phyloP scores from a whole-genome alignment of 371 early-diverging fungal genomes.

The Lichtheimia hyalospora region DNA sequence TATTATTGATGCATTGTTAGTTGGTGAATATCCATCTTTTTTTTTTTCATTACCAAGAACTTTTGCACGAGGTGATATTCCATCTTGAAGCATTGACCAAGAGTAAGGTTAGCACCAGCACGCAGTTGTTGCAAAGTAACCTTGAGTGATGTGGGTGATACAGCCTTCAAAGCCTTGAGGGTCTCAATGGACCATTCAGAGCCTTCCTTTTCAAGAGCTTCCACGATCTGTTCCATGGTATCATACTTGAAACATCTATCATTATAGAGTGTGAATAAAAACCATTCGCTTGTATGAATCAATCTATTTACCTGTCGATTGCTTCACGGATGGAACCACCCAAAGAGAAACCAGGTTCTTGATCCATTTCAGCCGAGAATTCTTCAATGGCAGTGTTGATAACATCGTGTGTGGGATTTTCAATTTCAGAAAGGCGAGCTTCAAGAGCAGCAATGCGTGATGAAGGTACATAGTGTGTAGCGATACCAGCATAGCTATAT shows the following conservation, averaged over 20 bases:
- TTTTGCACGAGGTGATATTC: constrained; percentile 83
- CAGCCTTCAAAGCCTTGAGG: constrained; percentile 55
- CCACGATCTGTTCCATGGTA: constrained; percentile 81
- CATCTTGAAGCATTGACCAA: constrained; percentile 83
- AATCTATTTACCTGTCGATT: constrained; percentile 79
- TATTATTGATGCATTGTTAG: constrained; percentile 16
- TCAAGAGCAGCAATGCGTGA: constrained; percentile 81
- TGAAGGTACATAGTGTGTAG: constrained; percentile 95
- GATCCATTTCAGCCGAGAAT: constrained; percentile 67
- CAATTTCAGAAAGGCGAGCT: constrained; percentile 81
- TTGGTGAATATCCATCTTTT: background rate
- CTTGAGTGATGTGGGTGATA: constrained; percentile 92
- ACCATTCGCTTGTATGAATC: background rate
- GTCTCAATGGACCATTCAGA: constrained; percentile 75
- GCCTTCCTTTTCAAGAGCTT: constrained; percentile 70
- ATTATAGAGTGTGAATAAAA: background rate
- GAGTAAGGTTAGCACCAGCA: constrained; percentile 62
- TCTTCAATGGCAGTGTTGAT: constrained; percentile 93
- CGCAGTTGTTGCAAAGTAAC: constrained; percentile 85
- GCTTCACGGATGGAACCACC: constrained; percentile 66
- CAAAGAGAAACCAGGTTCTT: constrained; percentile 41
- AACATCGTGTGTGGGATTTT: constrained; percentile 74
- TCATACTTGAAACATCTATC: constrained; percentile 65
- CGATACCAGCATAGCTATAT: constrained; percentile 54
- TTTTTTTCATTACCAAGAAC: constrained; percentile 57